phyloP scores from a whole-genome alignment of 305 asterid genomes.

The Withania somnifera region DNA sequence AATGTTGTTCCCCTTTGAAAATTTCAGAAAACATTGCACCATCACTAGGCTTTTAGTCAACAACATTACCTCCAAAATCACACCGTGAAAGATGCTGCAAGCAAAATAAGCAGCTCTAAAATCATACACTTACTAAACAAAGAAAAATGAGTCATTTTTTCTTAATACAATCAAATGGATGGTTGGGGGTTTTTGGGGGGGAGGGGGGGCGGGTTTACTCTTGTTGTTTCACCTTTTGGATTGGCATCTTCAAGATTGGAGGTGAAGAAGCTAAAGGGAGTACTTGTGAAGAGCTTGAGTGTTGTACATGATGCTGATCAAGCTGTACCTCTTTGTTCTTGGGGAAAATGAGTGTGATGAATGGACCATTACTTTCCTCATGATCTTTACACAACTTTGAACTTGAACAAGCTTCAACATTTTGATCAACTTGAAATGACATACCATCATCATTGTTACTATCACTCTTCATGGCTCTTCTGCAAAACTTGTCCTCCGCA shows the following conservation, averaged over 20 bases:
- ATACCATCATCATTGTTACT: background rate
- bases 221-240: background rate
- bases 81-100: background rate
- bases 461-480: slow-evolving; percentile 9
- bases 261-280: slow-evolving; percentile 26
- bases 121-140: background rate
- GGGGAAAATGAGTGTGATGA: slow-evolving; percentile 18
- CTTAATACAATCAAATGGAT: background rate
- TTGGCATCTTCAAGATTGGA: background rate
- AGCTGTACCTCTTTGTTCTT: slow-evolving; percentile 10
- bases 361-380: slow-evolving; percentile 13
- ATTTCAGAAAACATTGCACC: slow-evolving; percentile 2
- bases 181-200: background rate
- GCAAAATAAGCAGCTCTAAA: background rate
- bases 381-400: slow-evolving; percentile 12
- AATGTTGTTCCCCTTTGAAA: slow-evolving; percentile 10
- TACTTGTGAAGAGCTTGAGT: slow-evolving; percentile 25
- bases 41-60: background rate
- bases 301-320: slow-evolving; percentile 9
- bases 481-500: slow-evolving; percentile 39
- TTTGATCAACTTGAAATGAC: background rate
- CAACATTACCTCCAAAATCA: background rate
- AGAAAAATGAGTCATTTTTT: background rate
- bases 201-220: background rate
- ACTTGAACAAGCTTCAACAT: slow-evolving; percentile 6